phyloP scores from a whole-genome alignment of 2,329 filamentous ascomycete genomes.

The Microdochium nivale region DNA sequence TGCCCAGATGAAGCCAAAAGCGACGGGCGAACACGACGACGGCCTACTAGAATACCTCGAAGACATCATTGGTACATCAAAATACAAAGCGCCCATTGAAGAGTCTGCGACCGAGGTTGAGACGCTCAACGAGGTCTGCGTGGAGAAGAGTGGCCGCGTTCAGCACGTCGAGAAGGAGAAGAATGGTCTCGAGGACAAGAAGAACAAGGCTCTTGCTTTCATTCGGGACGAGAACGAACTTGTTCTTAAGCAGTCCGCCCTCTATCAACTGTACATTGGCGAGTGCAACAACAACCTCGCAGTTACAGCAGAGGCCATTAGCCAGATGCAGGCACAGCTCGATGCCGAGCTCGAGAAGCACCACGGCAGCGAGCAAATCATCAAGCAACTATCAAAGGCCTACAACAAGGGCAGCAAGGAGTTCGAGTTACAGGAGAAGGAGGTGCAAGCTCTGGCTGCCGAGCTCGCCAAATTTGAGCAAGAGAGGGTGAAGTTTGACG shows the following conservation, averaged over 20 bases:
- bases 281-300: constrained; percentile 84
- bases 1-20: constrained; percentile 98
- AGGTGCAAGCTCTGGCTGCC: constrained; percentile 69
- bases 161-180: constrained; percentile 98
- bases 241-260: constrained; percentile 75
- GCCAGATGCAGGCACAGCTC: constrained; percentile 81
- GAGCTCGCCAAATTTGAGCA: constrained; percentile 92
- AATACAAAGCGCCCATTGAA: constrained; percentile 95
- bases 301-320: constrained; percentile 82
- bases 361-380: constrained; percentile 78
- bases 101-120: constrained; percentile 88
- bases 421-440: constrained; percentile 74
- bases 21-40: constrained; percentile 89
- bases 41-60: constrained; percentile 94
- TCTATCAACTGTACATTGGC: constrained; percentile 86
- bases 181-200: constrained; percentile 87
- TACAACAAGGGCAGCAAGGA: constrained; percentile 79
- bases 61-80: constrained; percentile 97
- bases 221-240: constrained; percentile 92
- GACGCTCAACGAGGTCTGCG: constrained; percentile 84
- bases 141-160: constrained; percentile 90
- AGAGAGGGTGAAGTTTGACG: constrained; percentile 93
- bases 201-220: constrained; percentile 84
- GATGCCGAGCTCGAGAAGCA: constrained; percentile 87
- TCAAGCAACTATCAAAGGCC: constrained; percentile 79